These are phyloP conservation scores for Corymbia maculata DNA, from an alignment of 345 rosid genomes.

Conservation along the genomic window DNA sequence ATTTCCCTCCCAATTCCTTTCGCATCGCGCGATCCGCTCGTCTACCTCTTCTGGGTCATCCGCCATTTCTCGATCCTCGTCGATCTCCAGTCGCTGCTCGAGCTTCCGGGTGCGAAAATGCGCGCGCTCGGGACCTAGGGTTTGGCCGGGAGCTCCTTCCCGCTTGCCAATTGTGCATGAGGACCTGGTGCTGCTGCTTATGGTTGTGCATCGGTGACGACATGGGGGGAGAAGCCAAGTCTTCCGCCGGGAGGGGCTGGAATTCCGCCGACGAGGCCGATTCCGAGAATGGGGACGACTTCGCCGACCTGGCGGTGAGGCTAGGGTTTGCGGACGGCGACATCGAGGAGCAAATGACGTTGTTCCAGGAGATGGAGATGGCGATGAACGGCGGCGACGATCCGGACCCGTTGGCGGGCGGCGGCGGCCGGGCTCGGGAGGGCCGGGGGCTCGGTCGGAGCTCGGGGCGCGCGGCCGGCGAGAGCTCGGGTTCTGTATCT, in stretches of 20 bases:
- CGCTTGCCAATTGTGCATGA: conserved; percentile 50
- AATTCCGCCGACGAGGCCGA: conserved; percentile 21
- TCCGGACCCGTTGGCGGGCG: neutral
- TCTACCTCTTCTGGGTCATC: neutral
- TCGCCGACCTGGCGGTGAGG: conserved; percentile 12
- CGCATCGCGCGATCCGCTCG: neutral
- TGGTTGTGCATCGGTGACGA: conserved; percentile 40
- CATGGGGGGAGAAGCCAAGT: conserved; percentile 18
- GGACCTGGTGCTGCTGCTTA: conserved; percentile 73
- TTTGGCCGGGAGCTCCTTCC: neutral
- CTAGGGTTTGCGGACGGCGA: neutral
- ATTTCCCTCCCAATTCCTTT: conserved; percentile 1
- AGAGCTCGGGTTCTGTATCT: conserved; percentile 29
- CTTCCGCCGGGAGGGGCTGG: neutral
- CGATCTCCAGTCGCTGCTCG: neutral
- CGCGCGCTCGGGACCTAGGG: conserved; percentile 50
- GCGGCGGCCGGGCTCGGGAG: conserved; percentile 10
- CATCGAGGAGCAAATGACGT: neutral
- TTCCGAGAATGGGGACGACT: conserved; percentile 20
- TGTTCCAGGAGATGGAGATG: neutral
- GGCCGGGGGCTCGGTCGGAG: neutral
- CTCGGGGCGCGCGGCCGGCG: conserved; percentile 32
- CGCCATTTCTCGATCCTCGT: neutral
- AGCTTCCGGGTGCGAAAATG: conserved; percentile 10
- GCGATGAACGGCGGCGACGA: conserved; percentile 4